Evolutionary conservation across 257 asterid species (phyloP).

Genomic region (Avicennia marina): DNA sequence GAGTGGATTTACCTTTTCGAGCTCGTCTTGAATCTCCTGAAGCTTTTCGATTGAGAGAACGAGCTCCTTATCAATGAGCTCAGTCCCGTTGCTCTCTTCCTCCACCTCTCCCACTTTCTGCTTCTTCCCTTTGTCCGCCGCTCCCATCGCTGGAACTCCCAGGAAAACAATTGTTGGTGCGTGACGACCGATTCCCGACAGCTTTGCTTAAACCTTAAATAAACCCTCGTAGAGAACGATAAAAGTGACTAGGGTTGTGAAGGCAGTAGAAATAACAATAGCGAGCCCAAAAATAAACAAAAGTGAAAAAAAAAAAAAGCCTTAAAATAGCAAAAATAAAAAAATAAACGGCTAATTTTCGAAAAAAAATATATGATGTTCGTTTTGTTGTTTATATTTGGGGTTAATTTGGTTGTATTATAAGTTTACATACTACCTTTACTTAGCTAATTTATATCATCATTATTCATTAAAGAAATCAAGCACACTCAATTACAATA

Average conservation of each 20-base stretch:
- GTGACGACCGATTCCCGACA: conserved; percentile 8
- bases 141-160: conserved; percentile 48
- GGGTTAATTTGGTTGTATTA: too few species aligned
- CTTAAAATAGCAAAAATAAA: too few species aligned
- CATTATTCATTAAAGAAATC: too few species aligned
- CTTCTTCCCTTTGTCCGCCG: conserved; percentile 81
- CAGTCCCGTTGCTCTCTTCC: conserved; percentile 44
- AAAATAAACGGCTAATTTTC: too few species aligned
- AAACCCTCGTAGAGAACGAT: conserved; percentile 27
- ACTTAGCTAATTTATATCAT: too few species aligned
- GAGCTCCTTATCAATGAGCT: conserved; percentile 51
- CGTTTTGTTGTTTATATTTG: too few species aligned
- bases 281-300: too few species aligned
- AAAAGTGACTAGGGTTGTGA: conserved; percentile 35
- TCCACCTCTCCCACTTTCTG: conserved; percentile 54
- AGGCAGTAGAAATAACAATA: not conserved
- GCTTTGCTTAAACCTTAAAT: conserved; percentile 48
- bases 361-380: too few species aligned
- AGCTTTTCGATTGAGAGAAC: conserved; percentile 66
- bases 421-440: too few species aligned
- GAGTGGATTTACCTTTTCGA: conserved; percentile 47
- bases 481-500: too few species aligned
- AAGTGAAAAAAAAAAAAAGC: too few species aligned
- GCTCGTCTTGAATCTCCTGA: conserved; percentile 86
- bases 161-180: not conserved